Percentiles rank a stretch among this genome's conserved stretches.
Conservation (phyloP, 1,139 yeast species). For the Trichomonascaceae sp. region DNA sequence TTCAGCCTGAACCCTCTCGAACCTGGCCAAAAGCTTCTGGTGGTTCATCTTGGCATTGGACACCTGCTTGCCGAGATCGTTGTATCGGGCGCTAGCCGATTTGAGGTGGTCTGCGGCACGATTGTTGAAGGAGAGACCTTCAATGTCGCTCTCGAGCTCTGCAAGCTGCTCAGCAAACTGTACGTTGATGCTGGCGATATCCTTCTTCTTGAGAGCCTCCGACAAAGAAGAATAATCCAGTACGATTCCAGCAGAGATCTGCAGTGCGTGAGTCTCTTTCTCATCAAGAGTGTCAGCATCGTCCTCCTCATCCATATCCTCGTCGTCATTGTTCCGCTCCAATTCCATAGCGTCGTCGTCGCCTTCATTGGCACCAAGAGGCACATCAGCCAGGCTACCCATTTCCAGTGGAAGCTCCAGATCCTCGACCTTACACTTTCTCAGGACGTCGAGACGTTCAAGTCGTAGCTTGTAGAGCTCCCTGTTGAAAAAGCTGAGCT, state of each 20-base stretch:
- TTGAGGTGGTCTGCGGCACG: constrained; percentile 67
- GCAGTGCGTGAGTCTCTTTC: constrained; percentile 13
- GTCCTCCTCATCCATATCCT: constrained; percentile 10
- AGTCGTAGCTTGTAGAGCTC: constrained; percentile 11
- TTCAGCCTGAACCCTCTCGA: constrained; percentile 44
- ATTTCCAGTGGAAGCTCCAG: constrained; percentile 49
- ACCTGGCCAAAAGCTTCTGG: constrained; percentile 46
- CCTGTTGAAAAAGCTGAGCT: background rate
- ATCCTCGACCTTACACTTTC: constrained; percentile 66
- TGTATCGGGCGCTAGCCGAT: constrained; percentile 52
- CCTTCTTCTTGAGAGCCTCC: constrained; percentile 28
- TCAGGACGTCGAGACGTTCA: constrained; percentile 48
- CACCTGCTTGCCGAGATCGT: constrained; percentile 54
- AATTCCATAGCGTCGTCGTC: too few species aligned
- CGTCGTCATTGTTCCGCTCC: constrained; percentile 9
- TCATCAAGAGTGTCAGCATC: constrained; percentile 9
- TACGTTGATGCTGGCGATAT: constrained; percentile 23
- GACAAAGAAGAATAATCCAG: constrained; percentile 46
- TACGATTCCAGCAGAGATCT: constrained; percentile 27
- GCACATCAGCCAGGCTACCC: constrained; percentile 44
- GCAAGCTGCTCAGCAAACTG: constrained; percentile 36
- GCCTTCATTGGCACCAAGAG: constrained; percentile 19
- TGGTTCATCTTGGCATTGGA: constrained; percentile 40
- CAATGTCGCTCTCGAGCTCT: constrained; percentile 44
- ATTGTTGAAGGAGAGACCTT: constrained; percentile 59